A percentile compares a stretch with the other conserved stretches of the same genome.
Evolutionary conservation across 179 eudicot species (phyloP).

Genomic region (Vitellaria paradoxa): DNA sequence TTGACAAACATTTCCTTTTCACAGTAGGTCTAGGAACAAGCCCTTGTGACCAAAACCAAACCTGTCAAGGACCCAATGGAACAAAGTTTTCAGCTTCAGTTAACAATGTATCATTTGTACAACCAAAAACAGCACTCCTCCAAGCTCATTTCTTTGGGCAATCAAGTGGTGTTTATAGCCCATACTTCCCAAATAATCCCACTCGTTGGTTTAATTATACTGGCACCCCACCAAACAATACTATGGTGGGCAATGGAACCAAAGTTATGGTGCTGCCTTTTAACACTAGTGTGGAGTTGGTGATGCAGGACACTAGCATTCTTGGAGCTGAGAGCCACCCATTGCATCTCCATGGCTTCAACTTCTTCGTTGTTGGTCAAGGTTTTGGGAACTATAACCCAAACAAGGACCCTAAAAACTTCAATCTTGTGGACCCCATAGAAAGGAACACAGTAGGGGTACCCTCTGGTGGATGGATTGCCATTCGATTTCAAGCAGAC

Average conservation of each 20-base stretch:
- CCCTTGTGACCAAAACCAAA: slow-evolving; percentile 22
- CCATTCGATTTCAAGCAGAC: slow-evolving; percentile 21
- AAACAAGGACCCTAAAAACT: slow-evolving; percentile 14
- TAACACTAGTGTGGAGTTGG: slow-evolving; percentile 24
- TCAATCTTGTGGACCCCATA: slow-evolving; percentile 19
- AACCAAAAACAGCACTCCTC: slow-evolving; percentile 24
- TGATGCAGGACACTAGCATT: slow-evolving; percentile 26
- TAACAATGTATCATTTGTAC: slow-evolving; percentile 24
- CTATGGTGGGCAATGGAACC: slow-evolving; percentile 22
- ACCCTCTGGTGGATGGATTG: slow-evolving; percentile 25
- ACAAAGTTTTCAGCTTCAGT: slow-evolving; percentile 27
- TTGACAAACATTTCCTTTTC: slow-evolving; percentile 22
- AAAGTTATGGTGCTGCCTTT: slow-evolving; percentile 19
- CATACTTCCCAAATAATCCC: slow-evolving; percentile 23
- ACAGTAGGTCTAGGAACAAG: slow-evolving; percentile 22
- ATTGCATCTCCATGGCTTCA: slow-evolving; percentile 16
- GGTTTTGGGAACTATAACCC: slow-evolving; percentile 22
- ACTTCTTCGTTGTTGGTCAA: slow-evolving; percentile 23
- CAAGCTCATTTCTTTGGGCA: slow-evolving; percentile 25
- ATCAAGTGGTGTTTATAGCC: slow-evolving; percentile 19
- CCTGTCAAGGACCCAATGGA: slow-evolving; percentile 31
- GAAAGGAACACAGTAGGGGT: slow-evolving; percentile 21
- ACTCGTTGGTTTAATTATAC: slow-evolving; percentile 23
- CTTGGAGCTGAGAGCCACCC: slow-evolving; percentile 22
- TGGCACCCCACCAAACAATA: slow-evolving; percentile 26